These are phyloP conservation scores for Porcisia hertigi DNA, from an alignment of 208 protist species.

Conservation along the genomic window DNA sequence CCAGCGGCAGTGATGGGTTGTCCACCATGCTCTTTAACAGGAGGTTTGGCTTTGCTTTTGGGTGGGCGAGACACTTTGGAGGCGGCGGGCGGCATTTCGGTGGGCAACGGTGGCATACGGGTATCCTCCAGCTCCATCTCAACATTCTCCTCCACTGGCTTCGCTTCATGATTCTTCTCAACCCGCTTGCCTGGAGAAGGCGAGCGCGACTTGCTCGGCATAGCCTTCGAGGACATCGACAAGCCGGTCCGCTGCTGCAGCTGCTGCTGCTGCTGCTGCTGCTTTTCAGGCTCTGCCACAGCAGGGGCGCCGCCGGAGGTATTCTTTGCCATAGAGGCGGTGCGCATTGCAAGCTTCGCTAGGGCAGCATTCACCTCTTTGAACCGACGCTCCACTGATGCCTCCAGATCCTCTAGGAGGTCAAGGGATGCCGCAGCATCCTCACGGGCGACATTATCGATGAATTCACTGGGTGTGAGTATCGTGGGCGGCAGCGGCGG, in stretches of 20 bases:
- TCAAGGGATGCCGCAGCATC: conserved; percentile 73
- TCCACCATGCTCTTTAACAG: not conserved
- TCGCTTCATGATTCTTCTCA: not conserved
- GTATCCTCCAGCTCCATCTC: not conserved
- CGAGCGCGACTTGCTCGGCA: conserved; percentile 1
- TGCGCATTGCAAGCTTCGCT: conserved; percentile 41
- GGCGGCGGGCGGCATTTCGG: not conserved
- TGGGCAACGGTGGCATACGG: not conserved
- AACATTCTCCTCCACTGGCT: not conserved
- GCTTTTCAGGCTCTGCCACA: not conserved
- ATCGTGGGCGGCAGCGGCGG: conserved; percentile 1
- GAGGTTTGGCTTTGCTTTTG: not conserved
- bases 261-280: conserved; percentile 10
- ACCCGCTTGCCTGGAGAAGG: not conserved
- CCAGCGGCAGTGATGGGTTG: not conserved
- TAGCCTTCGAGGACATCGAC: not conserved
- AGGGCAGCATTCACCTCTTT: conserved; percentile 58
- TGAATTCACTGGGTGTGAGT: conserved; percentile 13
- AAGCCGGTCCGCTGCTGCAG: no score
- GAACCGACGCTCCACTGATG: conserved; percentile 63
- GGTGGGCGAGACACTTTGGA: not conserved
- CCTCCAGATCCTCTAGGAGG: conserved; percentile 64
- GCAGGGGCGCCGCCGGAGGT: not conserved
- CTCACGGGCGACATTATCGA: conserved; percentile 77
- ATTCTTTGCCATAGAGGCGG: conserved; percentile 11